Base-by-base conservation (phyloP, 1,284 basidiomycete species). In the Microbotryomycetes sp. region DNA sequence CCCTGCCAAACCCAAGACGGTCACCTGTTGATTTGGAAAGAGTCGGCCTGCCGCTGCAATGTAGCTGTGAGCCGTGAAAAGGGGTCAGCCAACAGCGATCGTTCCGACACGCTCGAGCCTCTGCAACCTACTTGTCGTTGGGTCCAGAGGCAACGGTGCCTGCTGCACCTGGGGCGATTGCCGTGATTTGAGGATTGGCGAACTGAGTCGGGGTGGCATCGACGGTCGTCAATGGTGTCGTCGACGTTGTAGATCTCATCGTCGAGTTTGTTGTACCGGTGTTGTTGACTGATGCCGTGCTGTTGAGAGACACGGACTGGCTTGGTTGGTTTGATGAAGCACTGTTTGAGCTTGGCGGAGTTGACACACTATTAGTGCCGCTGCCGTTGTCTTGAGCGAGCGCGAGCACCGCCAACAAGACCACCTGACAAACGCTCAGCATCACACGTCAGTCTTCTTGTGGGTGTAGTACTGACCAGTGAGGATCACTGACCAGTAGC, bases 71-170 rank as follows among this genome's bases (percentile, higher is more conserved):
- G 0, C 16, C 2, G 6, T 5, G 12, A 16, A 6, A 4, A 6
- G 4, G 26, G n/a, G 6, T 2, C 4, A 19, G 3, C 28, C 56
- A 32, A 32, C 56, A 42, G 19, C 58, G 25, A 55, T 23, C 4
- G 23, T 14, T 26, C 47, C 32, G 47, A 45, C 54, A 31, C n/a
- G 36, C n/a, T 30, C 5, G 19, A 19, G 23, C 28, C 54, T 32
- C 15, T 26, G 22, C 3, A 25, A 36, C 59, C 52, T 26, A 53
- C 60, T 28, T 53, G 49, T 67, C 65, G 3, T 52, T 52, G 1
- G 65, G 65, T 0, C 65, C 65, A 14, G 56, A 4, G 2, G 55
- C 58, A 29, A 67, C 65, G 2, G 42, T 29, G 0, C 46, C 62
- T 0, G 47, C 42, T 16, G 30, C 51, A 12, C 65, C 65, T 0